Base-by-base conservation (phyloP, 305 asterid genomes). In the Fraxinus floribunda region DNA sequence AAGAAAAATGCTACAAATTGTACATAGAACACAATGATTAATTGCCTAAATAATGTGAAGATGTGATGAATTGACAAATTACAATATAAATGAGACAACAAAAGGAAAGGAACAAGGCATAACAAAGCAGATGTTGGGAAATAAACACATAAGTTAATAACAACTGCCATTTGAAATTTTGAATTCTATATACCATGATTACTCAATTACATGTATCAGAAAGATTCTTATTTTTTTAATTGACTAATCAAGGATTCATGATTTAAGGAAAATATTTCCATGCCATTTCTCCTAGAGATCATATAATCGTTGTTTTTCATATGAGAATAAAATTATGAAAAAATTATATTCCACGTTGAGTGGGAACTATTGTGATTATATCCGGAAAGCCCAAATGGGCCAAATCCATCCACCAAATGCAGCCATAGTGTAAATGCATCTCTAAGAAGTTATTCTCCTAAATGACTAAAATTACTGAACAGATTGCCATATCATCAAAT, bases 21-120 rank as follows among this genome's bases (percentile, higher is more conserved):
- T 78, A 71, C 71, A 34, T 1, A 68, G 39, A 72, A 76, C 49
- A 71, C 52, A 76, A 74, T 70, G 32, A 76, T 18, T 29, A 52
- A 70, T 35, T 66, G 76, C 75, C 83, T 32, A 76, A 44, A 55
- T 24, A 60, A 34, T 46, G 22, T 24, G 26, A 39, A 46, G 73
- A 30, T 73, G 64, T 49, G 18, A 81, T 46, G 49, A 79, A 78
- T 60, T 75, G 70, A 71, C 76, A 81, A 16, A 24, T 29, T 10
- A 29, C 15, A 66, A 71, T 32, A 71, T 71, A 41, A 15, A 20
- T 0, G 44, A 29, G 76, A 32, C 39, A 68, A 10, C 10, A 5
- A 11, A 32, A 71, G 24, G 39, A 32, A 71, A 71, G 76, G 24
- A 30, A 24, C 41, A 30, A 71, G 22, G 32, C 15, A 32, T 30